Evolutionary conservation across 1,284 basidiomycete species (phyloP).

Genomic region (Austroboletus niveus): DNA sequence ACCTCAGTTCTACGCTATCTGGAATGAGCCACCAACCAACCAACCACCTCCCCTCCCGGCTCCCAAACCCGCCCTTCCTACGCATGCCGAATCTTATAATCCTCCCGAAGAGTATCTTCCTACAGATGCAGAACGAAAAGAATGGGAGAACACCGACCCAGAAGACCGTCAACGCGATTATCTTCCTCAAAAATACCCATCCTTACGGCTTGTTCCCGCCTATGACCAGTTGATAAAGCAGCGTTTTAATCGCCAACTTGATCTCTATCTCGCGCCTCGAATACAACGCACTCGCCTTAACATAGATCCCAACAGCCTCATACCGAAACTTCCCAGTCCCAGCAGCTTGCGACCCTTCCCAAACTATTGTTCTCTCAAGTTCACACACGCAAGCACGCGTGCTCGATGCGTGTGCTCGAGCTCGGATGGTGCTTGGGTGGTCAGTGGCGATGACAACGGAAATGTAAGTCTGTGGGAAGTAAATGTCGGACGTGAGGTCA

Average conservation of each 20-base stretch:
- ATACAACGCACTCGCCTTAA: conserved; percentile 86
- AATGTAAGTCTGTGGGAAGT: conserved; percentile 91
- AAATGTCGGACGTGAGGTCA: conserved; percentile 88
- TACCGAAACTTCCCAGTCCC: conserved; percentile 96
- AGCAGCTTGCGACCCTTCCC: conserved; percentile 95
- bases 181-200: conserved; percentile 84
- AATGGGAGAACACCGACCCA: conserved; percentile 84
- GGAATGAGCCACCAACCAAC: conserved; percentile 71
- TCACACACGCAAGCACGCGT: conserved; percentile 68
- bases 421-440: conserved; percentile 88
- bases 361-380: conserved; percentile 74
- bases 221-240: conserved; percentile 94
- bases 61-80: conserved; percentile 88
- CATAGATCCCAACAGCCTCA: conserved; percentile 87
- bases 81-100: conserved; percentile 96
- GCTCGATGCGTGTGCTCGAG: conserved; percentile 81
- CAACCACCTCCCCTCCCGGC: conserved; percentile 86
- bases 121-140: conserved; percentile 79
- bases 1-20: conserved; percentile 86
- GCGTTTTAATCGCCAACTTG: conserved; percentile 91
- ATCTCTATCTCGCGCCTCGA: conserved; percentile 95
- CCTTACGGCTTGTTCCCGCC: conserved; percentile 88
- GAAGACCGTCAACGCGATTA: conserved; percentile 93
- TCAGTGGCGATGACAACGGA: conserved; percentile 92
- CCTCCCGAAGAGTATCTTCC: conserved; percentile 97